phyloP scores from a whole-genome alignment of 1,139 yeast species.

The Yamadazyma siamensis region DNA sequence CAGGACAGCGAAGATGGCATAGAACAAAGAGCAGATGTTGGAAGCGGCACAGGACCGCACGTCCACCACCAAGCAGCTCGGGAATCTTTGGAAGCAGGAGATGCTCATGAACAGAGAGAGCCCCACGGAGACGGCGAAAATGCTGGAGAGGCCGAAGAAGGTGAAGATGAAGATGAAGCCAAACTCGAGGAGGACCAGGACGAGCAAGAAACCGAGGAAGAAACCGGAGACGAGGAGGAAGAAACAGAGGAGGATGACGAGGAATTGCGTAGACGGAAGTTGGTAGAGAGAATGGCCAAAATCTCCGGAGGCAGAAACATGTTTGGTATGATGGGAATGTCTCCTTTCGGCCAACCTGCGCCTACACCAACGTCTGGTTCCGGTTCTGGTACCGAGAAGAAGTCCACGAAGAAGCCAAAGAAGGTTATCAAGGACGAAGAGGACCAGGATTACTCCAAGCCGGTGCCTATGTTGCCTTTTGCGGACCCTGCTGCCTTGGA shows the following conservation, averaged over 20 bases:
- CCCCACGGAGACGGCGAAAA: neutral
- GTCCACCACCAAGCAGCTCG: neutral
- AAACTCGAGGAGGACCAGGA: too few relatives aligned
- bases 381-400: conserved; percentile 14
- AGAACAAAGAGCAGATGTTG: neutral
- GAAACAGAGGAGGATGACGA: conserved; percentile 58
- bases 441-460: conserved; percentile 16
- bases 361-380: too few relatives aligned
- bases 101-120: neutral
- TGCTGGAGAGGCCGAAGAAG: neutral
- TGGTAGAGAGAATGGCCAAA: conserved; percentile 94
- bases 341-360: conserved; percentile 30
- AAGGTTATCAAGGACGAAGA: conserved; percentile 11
- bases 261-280: conserved; percentile 71
- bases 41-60: neutral
- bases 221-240: conserved; percentile 10
- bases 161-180: neutral
- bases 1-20: conserved; percentile 1
- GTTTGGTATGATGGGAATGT: conserved; percentile 77
- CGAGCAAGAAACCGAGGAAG: conserved; percentile 9
- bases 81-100: neutral
- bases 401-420: conserved; percentile 10
- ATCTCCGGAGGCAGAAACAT: conserved; percentile 90
- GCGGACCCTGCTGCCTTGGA: conserved; percentile 15
- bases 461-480: conserved; percentile 41